Base-by-base conservation (phyloP, 768 basidiomycete genomes). In the Boletus rubroflammeus region DNA sequence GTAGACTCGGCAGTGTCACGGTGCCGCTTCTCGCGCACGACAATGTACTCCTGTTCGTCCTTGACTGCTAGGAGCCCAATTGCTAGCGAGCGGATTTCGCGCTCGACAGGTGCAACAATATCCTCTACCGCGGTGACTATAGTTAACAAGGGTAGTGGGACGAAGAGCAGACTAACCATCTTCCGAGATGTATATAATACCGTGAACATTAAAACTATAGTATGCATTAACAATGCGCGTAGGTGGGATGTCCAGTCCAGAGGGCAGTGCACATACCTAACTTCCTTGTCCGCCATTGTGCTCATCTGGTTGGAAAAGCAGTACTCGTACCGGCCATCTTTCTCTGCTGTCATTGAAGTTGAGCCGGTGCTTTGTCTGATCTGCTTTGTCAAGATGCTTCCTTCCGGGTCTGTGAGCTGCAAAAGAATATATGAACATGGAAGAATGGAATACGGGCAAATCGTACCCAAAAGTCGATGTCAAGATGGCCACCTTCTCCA, bases 241-340 rank as follows among this genome's bases (percentile, higher is more conserved):
- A 23, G 36, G 35, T 25, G 25, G 32, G 14, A 3, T 26, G 35
- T 41, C 43, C 5, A 29, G 46, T 9, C 34, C 6, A 6, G 32
- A 45, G 28, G 31, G 23, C 3, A 38, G 35, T n/a, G 23, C 13
- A 7, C 44, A 39, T 47, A 94, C 94, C 89, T 93, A 67, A 98
- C 85, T 61, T 90, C 84, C 74, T 99, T 98, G 75, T 97, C 93
- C 43, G 93, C 88, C 64, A 98, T 87, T 26, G 93, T 85, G 65
- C 90, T 94, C 96, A 98, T 98, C 72, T 94, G 92, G 70, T 99
- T 99, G 29, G 93, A 96, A 81, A 98, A 99, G 75, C 97, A 99
- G 66, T 98, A 97, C 63, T 93, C 88, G 67, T 94, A 84, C 46
- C 92, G 77, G 0, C 97, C 97, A 61, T 97, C 89, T 64, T 78